phyloP scores from a whole-genome alignment of 306 rosid genomes.

The Aeschynomene evenia region DNA sequence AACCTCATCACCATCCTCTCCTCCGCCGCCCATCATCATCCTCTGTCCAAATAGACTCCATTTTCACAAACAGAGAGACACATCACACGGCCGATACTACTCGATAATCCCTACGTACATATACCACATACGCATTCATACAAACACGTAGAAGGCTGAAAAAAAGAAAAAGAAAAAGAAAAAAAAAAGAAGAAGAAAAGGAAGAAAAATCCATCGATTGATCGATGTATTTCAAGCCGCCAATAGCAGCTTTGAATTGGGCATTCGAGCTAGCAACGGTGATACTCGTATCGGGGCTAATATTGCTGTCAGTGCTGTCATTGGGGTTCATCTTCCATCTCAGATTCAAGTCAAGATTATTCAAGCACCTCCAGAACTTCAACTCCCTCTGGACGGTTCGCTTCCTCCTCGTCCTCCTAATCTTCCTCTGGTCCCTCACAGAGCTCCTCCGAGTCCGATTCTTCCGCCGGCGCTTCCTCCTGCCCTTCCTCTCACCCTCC shows the following conservation, averaged over 20 bases:
- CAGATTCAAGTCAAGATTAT: slow-evolving; percentile 59
- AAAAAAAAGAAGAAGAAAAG: not conserved
- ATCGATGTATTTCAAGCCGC: slow-evolving; percentile 58
- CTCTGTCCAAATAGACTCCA: not conserved
- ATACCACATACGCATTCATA: not conserved
- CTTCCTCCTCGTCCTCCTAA: slow-evolving; percentile 57
- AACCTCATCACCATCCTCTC: not conserved
- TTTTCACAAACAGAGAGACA: too few relatives aligned
- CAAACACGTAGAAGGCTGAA: not conserved
- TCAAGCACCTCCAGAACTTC: slow-evolving; percentile 55
- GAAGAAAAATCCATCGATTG: not conserved
- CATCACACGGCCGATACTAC: too few relatives aligned
- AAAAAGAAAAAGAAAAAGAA: not conserved
- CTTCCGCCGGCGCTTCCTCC: slow-evolving; percentile 39
- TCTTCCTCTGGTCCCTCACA: slow-evolving; percentile 60
- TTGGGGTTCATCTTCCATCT: slow-evolving; percentile 71
- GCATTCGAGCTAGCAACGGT: slow-evolving; percentile 52
- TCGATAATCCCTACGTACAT: too few relatives aligned
- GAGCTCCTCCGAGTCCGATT: slow-evolving; percentile 60
- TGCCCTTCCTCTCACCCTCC: slow-evolving; percentile 20
- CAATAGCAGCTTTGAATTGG: slow-evolving; percentile 40
- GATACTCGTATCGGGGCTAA: slow-evolving; percentile 40
- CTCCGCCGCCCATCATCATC: not conserved
- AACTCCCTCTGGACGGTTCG: slow-evolving; percentile 86
- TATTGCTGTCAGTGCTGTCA: slow-evolving; percentile 60